Evolutionary conservation across 1,284 basidiomycete genomes (phyloP).

Genomic region (Dichomitus squalens): DNA sequence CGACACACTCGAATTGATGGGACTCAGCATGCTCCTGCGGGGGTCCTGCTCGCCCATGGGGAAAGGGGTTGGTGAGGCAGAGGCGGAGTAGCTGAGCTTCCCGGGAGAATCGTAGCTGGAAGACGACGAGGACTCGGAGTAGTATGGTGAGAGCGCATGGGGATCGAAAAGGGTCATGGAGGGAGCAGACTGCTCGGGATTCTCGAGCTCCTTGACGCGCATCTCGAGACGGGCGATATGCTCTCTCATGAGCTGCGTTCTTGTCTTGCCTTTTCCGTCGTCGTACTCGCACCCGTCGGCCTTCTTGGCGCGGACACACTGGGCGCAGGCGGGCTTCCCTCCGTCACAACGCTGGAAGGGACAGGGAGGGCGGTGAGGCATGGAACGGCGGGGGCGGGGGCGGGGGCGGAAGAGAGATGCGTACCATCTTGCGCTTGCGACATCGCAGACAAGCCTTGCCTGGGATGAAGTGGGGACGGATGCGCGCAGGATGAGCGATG

Average conservation of each 20-base stretch:
- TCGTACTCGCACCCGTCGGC: constrained; percentile 46
- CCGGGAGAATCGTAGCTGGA: constrained; percentile 61
- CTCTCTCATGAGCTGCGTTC: constrained; percentile 49
- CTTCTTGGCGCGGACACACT: constrained; percentile 45
- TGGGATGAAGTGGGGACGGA: constrained; percentile 14
- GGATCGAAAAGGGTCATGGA: constrained; percentile 42
- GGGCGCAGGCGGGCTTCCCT: constrained; percentile 43
- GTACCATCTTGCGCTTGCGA: constrained; percentile 80
- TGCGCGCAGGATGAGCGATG: background rate
- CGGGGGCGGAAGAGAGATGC: constrained; percentile 15
- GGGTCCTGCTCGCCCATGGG: constrained; percentile 26
- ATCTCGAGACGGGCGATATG: constrained; percentile 43
- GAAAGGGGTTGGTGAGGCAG: constrained; percentile 61
- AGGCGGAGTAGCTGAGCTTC: constrained; percentile 56
- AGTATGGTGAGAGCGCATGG: constrained; percentile 35
- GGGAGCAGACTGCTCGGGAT: constrained; percentile 36
- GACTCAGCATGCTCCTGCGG: constrained; percentile 16
- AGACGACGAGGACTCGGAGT: constrained; percentile 63
- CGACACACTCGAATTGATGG: constrained; percentile 15
- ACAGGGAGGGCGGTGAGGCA: background rate
- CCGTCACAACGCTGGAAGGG: constrained; percentile 44
- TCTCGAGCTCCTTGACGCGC: constrained; percentile 46
- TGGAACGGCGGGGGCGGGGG: background rate
- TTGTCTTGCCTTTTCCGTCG: constrained; percentile 49
- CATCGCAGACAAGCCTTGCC: constrained; percentile 73